phyloP scores from a whole-genome alignment of 2,329 filamentous ascomycete species.

The Exophiala alcalophila region DNA sequence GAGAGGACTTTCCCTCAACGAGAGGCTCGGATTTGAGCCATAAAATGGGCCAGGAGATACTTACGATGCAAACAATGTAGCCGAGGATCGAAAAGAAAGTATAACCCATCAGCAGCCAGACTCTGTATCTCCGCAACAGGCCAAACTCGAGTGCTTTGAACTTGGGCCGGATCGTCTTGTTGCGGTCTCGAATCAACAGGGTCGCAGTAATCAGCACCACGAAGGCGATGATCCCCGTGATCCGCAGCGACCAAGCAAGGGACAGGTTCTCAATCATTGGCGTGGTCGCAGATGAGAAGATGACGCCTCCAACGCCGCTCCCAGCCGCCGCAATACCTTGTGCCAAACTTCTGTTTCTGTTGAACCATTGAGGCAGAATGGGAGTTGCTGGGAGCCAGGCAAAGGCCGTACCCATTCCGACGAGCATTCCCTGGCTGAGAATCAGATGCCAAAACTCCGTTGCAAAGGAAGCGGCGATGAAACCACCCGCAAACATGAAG shows the following conservation, averaged over 20 bases:
- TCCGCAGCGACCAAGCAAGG: slow-evolving; percentile 33
- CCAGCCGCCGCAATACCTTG: slow-evolving; percentile 35
- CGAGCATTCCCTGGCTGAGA: slow-evolving; percentile 32
- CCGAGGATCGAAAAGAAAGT: slow-evolving; percentile 48
- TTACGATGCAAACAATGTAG: slow-evolving; percentile 47
- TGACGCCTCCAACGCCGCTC: slow-evolving; percentile 33
- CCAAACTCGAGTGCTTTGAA: slow-evolving; percentile 29
- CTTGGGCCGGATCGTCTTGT: slow-evolving; percentile 27
- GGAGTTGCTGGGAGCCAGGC: slow-evolving; percentile 30
- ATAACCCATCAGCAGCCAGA: slow-evolving; percentile 36
- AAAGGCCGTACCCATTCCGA: slow-evolving; percentile 33
- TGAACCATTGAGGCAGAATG: slow-evolving; percentile 36
- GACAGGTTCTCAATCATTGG: slow-evolving; percentile 34
- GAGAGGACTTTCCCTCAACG: no score
- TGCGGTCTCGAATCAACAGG: slow-evolving; percentile 33
- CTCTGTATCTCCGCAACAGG: slow-evolving; percentile 27
- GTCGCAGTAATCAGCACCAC: slow-evolving; percentile 29
- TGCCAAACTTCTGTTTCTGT: slow-evolving; percentile 33
- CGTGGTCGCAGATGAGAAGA: slow-evolving; percentile 32
- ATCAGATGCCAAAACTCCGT: slow-evolving; percentile 30
- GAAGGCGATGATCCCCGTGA: slow-evolving; percentile 33
- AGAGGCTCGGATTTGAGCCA: no score
- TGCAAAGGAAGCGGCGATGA: slow-evolving; percentile 33
- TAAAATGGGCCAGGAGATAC: no score
- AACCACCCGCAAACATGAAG: slow-evolving; percentile 28